Evolutionary conservation across 129 eudicot species (phyloP), one percentile per base, ranked within the genome.

Genomic region (Lonicera japonica): DNA sequence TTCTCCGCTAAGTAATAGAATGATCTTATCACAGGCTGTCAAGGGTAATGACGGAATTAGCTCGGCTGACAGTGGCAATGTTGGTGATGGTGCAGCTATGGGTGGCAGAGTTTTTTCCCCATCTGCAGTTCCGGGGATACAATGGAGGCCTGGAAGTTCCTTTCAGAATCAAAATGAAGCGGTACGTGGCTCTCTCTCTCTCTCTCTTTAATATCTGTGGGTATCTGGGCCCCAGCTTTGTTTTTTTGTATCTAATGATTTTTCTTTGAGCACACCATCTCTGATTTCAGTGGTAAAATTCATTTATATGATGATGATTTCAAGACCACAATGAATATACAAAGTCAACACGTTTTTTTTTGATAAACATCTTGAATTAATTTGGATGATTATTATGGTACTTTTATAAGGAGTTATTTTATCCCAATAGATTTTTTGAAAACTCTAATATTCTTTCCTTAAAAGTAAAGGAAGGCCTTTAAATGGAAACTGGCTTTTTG

Each of bases 111-210:
- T 82, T 36, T 85, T 87, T 54, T 80, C 91, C 21, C 76, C 96
- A 24, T 79, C 99, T 74, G 86, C 71, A 39, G 86, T 72, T 61
- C 69, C 97, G 56, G 96, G 98, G 23, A 77, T 87, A 50, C 97
- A 87, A 65, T 94, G 99, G 99, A 85, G 99, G 78, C 95, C 99
- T 83, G 99, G 99, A 64, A 81, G 86, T 66, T 69, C 99, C 66
- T 88, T 88, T 53, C 95, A 85, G 56, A 88, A 70, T 74, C 99
- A 85, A 69, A 86, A 61, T 75, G 99, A 94, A 77, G 82, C 72
- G 72, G 99, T 94, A 77, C 24, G 90, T 74, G n/a, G 43, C 48
- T 17, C 8, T 43, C 13, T 43, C 10, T 5, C 10, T 38, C n/a
- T n/a, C n/a, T n/a, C n/a, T n/a, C n/a, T n/a, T n/a, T n/a, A n/a